Conservation (phyloP, 1,284 basidiomycete genomes). For the Heterobasidion parviporum region DNA sequence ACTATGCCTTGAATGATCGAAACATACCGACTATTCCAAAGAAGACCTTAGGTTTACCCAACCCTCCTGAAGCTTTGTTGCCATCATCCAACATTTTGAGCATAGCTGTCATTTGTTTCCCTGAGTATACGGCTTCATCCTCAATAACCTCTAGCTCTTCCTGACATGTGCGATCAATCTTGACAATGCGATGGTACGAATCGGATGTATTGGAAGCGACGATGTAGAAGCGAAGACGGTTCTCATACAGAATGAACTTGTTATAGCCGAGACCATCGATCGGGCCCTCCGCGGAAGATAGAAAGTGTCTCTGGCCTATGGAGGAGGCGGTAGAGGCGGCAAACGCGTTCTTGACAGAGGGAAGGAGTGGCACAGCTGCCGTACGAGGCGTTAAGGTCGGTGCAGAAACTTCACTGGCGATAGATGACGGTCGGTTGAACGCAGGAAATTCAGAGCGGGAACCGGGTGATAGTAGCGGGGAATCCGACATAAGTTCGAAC, state of each 20-base stretch:
- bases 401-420: neutral
- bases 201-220: constrained; percentile 83
- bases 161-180: constrained; percentile 80
- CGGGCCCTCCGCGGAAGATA: neutral
- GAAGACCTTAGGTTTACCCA: constrained; percentile 77
- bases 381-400: neutral
- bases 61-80: constrained; percentile 80
- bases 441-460: neutral
- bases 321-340: neutral
- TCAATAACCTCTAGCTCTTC: constrained; percentile 73
- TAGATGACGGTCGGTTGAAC: neutral
- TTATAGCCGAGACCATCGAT: constrained; percentile 45
- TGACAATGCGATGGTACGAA: constrained; percentile 82
- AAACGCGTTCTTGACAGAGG: too few relatives aligned
- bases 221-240: constrained; percentile 80
- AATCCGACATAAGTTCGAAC: neutral
- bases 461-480: neutral
- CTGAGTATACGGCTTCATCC: constrained; percentile 83
- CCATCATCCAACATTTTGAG: constrained; percentile 94
- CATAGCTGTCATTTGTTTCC: constrained; percentile 83
- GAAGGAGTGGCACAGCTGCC: too few relatives aligned
- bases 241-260: constrained; percentile 91
- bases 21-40: constrained; percentile 69
- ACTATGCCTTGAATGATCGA: neutral
- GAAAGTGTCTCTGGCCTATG: neutral